Conservation (phyloP, 306 rosid genomes). For the Biancaea sappan region DNA sequence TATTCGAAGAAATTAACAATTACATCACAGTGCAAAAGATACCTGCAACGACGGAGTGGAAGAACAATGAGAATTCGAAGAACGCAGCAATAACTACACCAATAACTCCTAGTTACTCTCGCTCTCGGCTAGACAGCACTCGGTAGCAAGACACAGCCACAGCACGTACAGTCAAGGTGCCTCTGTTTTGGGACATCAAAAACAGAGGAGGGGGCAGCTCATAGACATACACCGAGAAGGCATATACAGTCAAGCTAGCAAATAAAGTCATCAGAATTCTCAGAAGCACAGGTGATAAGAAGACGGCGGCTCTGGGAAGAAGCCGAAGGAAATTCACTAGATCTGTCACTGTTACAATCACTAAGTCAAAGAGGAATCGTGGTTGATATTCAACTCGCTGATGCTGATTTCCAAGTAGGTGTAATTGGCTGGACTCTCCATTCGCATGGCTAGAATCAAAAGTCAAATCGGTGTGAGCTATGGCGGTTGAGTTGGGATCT, state of each 20-base stretch:
- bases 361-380: conserved; percentile 81
- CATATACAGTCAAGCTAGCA: conserved; percentile 74
- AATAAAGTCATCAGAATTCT: conserved; percentile 79
- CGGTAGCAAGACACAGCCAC: too few species aligned
- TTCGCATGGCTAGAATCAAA: conserved; percentile 46
- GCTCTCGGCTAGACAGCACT: too few species aligned
- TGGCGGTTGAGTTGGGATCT: neutral
- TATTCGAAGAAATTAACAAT: too few species aligned
- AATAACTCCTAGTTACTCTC: too few species aligned
- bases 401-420: conserved; percentile 58
- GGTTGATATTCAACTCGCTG: conserved; percentile 57
- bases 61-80: too few species aligned
- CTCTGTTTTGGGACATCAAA: too few species aligned
- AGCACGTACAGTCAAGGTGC: too few species aligned
- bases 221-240: too few species aligned
- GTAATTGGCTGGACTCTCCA: conserved; percentile 43
- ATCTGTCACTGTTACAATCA: conserved; percentile 94
- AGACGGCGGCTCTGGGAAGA: conserved; percentile 69
- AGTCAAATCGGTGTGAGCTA: neutral
- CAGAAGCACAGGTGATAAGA: conserved; percentile 66
- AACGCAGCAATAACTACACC: too few species aligned
- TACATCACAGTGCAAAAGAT: too few species aligned
- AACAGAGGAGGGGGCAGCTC: too few species aligned
- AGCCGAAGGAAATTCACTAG: conserved; percentile 78
- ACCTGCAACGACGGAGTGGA: too few species aligned